Conservation (phyloP, 352 stramenopile genomes). For the Phytophthora melonis region DNA sequence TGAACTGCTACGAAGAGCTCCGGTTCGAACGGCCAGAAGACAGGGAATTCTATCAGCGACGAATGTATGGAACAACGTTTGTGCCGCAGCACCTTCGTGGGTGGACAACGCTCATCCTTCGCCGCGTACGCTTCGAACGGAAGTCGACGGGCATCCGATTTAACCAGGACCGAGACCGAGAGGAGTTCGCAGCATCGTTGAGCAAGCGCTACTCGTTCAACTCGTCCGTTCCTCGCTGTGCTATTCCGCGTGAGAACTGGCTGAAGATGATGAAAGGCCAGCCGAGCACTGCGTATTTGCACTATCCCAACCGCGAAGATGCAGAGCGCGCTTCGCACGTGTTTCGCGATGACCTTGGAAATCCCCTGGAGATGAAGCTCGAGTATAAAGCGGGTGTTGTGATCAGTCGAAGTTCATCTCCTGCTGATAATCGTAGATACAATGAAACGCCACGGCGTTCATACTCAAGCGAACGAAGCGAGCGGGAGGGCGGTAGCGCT, state of each 20-base stretch:
- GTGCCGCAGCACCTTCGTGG: conserved; percentile 49
- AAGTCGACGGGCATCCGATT: conserved; percentile 66
- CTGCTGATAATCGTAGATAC: conserved; percentile 1
- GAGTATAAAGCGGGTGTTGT: conserved; percentile 41
- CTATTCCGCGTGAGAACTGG: conserved; percentile 65
- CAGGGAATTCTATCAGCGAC: conserved; percentile 53
- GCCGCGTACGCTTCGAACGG: conserved; percentile 50
- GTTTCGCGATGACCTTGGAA: conserved; percentile 50
- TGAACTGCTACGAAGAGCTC: conserved; percentile 51
- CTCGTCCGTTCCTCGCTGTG: conserved; percentile 50
- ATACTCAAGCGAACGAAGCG: conserved; percentile 45
- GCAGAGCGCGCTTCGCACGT: conserved; percentile 41
- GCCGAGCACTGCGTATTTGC: conserved; percentile 44
- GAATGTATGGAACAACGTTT: conserved; percentile 62
- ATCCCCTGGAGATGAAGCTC: conserved; percentile 45
- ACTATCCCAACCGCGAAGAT: conserved; percentile 60
- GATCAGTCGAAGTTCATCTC: conserved; percentile 30
- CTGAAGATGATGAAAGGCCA: conserved; percentile 45
- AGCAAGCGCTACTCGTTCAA: conserved; percentile 62
- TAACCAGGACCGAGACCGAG: conserved; percentile 58
- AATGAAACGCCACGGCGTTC: conserved; percentile 27
- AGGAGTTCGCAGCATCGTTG: conserved; percentile 52
- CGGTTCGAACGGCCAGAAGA: conserved; percentile 47
- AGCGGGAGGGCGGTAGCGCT: conserved; percentile 23
- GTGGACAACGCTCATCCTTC: conserved; percentile 46